These are phyloP conservation scores for Glaciozyma martinii DNA, from an alignment of 768 basidiomycete species.

Conservation along the genomic window DNA sequence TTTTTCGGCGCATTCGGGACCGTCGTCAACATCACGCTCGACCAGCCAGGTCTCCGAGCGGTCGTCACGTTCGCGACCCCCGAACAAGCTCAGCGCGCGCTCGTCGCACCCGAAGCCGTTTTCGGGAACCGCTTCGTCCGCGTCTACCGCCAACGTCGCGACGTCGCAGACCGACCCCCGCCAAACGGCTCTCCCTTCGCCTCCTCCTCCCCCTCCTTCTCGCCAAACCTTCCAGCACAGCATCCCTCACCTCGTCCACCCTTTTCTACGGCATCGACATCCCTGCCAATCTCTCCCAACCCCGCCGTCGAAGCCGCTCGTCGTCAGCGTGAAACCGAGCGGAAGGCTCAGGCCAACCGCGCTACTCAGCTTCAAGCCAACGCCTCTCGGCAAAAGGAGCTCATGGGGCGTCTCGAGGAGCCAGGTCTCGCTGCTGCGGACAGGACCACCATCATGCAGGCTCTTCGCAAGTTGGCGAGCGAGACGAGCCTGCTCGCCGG, in stretches of 20 bases:
- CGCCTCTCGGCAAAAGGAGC: constrained; percentile 76
- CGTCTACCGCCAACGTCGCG: constrained; percentile 91
- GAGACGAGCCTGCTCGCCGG: constrained; percentile 48
- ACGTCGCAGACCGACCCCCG: constrained; percentile 35
- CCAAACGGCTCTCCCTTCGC: constrained; percentile 34
- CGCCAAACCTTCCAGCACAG: constrained; percentile 21
- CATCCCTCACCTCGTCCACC: neutral
- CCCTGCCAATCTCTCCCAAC: constrained; percentile 37
- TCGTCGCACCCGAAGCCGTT: constrained; percentile 90
- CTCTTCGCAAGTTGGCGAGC: constrained; percentile 64
- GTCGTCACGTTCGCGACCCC: constrained; percentile 78
- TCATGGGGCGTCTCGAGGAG: constrained; percentile 60
- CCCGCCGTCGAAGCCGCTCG: constrained; percentile 40
- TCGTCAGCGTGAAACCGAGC: constrained; percentile 33
- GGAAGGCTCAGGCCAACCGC: constrained; percentile 42
- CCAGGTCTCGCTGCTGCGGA: constrained; percentile 55
- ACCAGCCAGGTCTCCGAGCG: constrained; percentile 63
- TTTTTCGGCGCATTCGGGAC: constrained; percentile 91
- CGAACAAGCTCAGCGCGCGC: constrained; percentile 74
- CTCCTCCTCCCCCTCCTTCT: constrained; percentile 19
- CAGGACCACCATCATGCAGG: constrained; percentile 68
- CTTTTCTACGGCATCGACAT: neutral
- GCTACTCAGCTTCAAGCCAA: constrained; percentile 65
- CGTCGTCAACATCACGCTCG: constrained; percentile 85
- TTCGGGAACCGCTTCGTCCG: constrained; percentile 92